These are phyloP conservation scores for Aquilaria yunnanensis DNA, from an alignment of 345 rosid species.

Conservation along the genomic window DNA sequence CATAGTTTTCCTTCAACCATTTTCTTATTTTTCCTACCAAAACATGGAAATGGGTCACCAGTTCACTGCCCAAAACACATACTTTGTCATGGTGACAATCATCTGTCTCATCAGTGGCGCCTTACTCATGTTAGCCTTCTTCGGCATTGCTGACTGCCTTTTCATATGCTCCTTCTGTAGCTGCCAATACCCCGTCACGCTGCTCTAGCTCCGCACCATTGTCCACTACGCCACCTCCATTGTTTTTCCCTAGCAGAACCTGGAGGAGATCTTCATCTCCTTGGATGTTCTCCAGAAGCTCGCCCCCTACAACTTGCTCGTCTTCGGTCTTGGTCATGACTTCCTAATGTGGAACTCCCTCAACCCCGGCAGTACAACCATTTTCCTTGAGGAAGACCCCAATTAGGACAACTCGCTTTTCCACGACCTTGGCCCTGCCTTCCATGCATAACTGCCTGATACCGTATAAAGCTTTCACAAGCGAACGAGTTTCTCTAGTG, in stretches of 20 bases:
- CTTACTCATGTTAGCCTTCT: no score
- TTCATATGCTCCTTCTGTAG: no score
- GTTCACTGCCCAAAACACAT: no score
- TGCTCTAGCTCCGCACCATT: constrained; percentile 49
- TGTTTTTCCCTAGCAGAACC: constrained; percentile 42
- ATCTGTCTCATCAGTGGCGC: no score
- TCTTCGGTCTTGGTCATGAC: constrained; percentile 60
- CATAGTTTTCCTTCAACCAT: no score
- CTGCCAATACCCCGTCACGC: constrained; percentile 16
- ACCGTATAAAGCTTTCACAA: constrained; percentile 48
- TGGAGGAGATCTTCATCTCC: constrained; percentile 43
- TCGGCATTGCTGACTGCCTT: no score
- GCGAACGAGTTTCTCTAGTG: constrained; percentile 34
- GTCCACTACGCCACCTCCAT: constrained; percentile 58
- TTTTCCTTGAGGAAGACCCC: constrained; percentile 66
- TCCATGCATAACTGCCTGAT: constrained; percentile 56
- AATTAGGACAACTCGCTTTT: constrained; percentile 42
- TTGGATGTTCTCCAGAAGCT: constrained; percentile 7
- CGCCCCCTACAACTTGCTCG: constrained; percentile 56
- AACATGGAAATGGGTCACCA: no score
- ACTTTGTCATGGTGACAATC: no score
- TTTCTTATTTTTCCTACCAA: no score
- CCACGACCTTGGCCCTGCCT: constrained; percentile 17
- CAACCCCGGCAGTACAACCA: constrained; percentile 55
- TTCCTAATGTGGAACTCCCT: constrained; percentile 64